Base-by-base conservation (phyloP, 495 filamentous ascomycete species). In the Aspergillus steynii region DNA sequence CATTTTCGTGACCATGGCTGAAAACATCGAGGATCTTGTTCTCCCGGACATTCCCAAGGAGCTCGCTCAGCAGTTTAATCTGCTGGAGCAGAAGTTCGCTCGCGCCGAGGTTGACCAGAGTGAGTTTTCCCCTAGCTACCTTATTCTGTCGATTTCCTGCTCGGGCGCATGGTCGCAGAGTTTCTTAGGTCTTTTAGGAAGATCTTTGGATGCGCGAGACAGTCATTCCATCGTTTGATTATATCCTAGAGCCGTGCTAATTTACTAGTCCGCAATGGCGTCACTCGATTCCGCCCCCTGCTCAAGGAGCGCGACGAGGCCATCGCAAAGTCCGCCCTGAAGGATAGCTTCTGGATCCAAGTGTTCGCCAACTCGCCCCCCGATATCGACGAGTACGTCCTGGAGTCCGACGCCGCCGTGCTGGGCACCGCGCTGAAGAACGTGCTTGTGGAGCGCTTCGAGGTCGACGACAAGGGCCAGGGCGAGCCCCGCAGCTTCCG, bases 331-430 rank as follows among this genome's bases (percentile, higher is more conserved):
- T 92, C 96, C 68, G 67, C 71, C 12, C 64, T 80, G 5, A 58
- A 73, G 64, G 79, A 80, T 32, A 84, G 90, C 78, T 97, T 97
- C 85, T 97, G 93, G 93, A 78, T 89, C 31, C 80, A 94, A 61
- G 91, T 96, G 48, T 78, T 97, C 68, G 88, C 94, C 70, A 88
- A 92, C 74, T 86, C 91, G 5, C 91, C 93, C 2, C 80, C 80
- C 29, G 89, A 96, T 55, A 84, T 96, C 62, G 93, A 96, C 74
- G 88, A 91, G 71, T 89, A 85, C 76, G 90, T 97, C 67, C 88
- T 90, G 61, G 86, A 90, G 25, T 80, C 82, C 31, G 93, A 97
- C 77, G 87, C 88, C 12, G 81, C 76, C 2, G 71, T 90, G 29
- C 80, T 97, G 42, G 79, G 87, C 52, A 76, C 80, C 28, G 79